Evolutionary conservation across 2,329 filamentous ascomycete species (phyloP).

Genomic region (Cladosporium phlei): DNA sequence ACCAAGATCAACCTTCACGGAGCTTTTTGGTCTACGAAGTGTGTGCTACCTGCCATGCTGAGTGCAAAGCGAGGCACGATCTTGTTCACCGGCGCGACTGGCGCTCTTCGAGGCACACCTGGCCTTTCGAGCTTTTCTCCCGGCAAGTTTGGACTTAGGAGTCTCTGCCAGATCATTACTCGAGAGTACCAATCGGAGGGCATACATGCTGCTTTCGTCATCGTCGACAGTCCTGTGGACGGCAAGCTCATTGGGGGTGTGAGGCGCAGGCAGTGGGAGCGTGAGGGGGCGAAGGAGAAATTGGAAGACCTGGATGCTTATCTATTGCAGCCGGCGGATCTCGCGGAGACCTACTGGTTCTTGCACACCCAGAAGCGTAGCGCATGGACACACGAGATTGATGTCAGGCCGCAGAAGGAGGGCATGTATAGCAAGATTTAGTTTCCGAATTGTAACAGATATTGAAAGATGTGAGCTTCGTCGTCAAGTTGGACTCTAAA

Average conservation of each 20-base stretch:
- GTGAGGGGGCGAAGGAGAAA: conserved; percentile 15
- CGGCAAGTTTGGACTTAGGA: conserved; percentile 21
- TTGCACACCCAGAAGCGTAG: conserved; percentile 23
- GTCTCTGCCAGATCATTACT: conserved; percentile 16
- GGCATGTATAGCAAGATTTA: conserved; percentile 12
- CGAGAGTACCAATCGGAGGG: conserved; percentile 15
- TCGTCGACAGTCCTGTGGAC: conserved; percentile 15
- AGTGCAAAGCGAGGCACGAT: conserved; percentile 20
- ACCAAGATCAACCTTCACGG: conserved; percentile 24
- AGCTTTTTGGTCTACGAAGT: conserved; percentile 23
- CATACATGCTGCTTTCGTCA: conserved; percentile 14
- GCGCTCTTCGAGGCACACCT: conserved; percentile 19
- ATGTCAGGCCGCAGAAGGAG: conserved; percentile 23
- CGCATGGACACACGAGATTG: conserved; percentile 25
- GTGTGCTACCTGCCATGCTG: conserved; percentile 22
- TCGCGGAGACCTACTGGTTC: conserved; percentile 19
- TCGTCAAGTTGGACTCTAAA: too few species aligned
- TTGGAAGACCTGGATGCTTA: conserved; percentile 13
- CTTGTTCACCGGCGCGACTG: conserved; percentile 21
- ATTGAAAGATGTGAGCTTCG: too few species aligned
- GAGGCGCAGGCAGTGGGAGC: conserved; percentile 11
- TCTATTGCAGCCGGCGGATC: conserved; percentile 15
- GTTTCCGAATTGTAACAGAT: too few species aligned
- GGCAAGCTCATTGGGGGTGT: conserved; percentile 17
- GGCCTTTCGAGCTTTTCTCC: conserved; percentile 22